These are phyloP conservation scores for Tulasnella sp. DNA, from an alignment of 768 basidiomycete genomes.

Conservation along the genomic window DNA sequence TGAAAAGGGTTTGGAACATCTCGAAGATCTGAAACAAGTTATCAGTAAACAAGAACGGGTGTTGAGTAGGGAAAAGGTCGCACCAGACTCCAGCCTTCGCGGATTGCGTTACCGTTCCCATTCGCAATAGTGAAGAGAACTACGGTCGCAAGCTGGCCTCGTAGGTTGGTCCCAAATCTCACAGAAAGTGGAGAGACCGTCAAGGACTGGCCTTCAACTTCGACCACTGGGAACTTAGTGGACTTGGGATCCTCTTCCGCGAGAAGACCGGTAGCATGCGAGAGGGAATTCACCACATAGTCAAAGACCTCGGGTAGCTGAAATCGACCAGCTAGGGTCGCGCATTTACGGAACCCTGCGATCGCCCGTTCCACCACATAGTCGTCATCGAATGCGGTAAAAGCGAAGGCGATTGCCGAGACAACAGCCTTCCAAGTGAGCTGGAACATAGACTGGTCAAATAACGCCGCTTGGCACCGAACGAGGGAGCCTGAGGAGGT, in stretches of 20 bases:
- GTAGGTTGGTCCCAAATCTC: slow-evolving; percentile 91
- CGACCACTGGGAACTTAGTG: slow-evolving; percentile 81
- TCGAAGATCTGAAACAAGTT: slow-evolving; percentile 73
- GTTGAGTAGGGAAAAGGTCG: slow-evolving; percentile 28
- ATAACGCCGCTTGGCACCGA: slow-evolving; percentile 70
- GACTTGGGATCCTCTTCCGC: slow-evolving; percentile 61
- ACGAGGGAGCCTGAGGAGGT: slow-evolving; percentile 55
- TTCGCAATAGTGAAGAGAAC: slow-evolving; percentile 97
- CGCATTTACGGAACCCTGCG: slow-evolving; percentile 94
- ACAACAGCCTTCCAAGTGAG: slow-evolving; percentile 89
- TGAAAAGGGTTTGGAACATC: slow-evolving; percentile 94
- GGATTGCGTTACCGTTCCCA: slow-evolving; percentile 86
- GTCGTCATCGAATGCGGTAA: slow-evolving; percentile 94
- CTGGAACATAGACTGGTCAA: slow-evolving; percentile 92
- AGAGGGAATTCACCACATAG: slow-evolving; percentile 88
- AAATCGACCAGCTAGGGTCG: slow-evolving; percentile 86
- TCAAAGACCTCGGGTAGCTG: slow-evolving; percentile 93
- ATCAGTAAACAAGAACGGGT: background rate
- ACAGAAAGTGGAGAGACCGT: slow-evolving; percentile 91
- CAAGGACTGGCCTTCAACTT: slow-evolving; percentile 82
- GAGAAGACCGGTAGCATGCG: slow-evolving; percentile 84
- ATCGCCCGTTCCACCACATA: slow-evolving; percentile 93
- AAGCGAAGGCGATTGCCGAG: slow-evolving; percentile 92
- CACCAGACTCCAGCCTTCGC: slow-evolving; percentile 93
- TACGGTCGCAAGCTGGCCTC: slow-evolving; percentile 92